A percentile compares a stretch with the other conserved stretches of the same genome.
These are phyloP conservation scores for Pleurozium schreberi DNA, from an alignment of 225 moss, liverwort and hornwort genomes.

Conservation along the genomic window DNA sequence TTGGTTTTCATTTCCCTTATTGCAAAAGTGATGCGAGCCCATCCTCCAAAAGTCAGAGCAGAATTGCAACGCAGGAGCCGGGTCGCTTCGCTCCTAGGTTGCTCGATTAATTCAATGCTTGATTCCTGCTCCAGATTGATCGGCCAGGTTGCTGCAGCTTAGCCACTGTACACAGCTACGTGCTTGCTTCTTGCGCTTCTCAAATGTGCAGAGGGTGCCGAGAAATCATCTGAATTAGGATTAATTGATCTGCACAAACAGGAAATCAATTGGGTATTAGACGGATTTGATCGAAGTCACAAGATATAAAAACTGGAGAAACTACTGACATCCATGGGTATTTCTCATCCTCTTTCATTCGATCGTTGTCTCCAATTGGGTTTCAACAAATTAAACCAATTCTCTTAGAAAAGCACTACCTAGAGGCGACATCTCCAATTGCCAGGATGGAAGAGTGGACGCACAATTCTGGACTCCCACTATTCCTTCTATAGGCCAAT, in stretches of 20 bases:
- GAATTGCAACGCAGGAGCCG: background rate
- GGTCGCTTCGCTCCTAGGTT: background rate
- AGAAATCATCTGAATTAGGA: background rate
- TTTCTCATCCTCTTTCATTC: background rate
- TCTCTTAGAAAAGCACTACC: background rate
- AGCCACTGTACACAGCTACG: constrained; percentile 8
- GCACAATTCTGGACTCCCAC: background rate
- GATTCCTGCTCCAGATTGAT: constrained; percentile 12
- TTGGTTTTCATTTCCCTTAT: background rate
- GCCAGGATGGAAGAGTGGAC: background rate
- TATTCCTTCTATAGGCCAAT: background rate
- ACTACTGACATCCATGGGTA: too few species aligned
- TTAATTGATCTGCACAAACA: background rate
- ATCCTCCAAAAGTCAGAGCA: background rate
- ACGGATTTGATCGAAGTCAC: background rate
- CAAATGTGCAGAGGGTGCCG: background rate
- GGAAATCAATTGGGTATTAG: background rate
- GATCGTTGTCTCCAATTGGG: background rate
- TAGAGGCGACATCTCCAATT: background rate
- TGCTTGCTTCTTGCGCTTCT: background rate
- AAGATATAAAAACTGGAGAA: background rate
- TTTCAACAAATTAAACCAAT: too few species aligned
- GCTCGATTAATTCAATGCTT: background rate
- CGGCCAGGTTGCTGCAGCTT: constrained; percentile 2
- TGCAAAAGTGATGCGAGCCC: background rate